phyloP scores from a whole-genome alignment of 345 rosid genomes.

The Eucalyptus albens region DNA sequence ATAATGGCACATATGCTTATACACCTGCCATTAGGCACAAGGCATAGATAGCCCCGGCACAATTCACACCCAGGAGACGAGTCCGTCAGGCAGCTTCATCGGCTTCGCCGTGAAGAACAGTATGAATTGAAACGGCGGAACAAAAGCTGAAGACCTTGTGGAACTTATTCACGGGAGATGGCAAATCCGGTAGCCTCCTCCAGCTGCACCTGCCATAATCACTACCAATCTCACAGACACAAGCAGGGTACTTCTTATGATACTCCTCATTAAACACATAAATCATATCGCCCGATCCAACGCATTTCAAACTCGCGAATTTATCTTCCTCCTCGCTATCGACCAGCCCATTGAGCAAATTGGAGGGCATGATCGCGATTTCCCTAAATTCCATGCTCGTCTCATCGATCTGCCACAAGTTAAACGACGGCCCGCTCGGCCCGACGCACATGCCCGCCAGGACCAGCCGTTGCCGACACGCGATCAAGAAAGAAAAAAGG shows the following conservation, averaged over 20 bases:
- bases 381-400: conserved; percentile 54
- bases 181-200: conserved; percentile 67
- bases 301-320: conserved; percentile 73
- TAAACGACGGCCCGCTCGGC: conserved; percentile 44
- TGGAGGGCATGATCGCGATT: conserved; percentile 61
- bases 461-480: conserved; percentile 45
- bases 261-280: conserved; percentile 77
- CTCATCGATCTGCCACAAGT: conserved; percentile 51
- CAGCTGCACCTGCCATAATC: conserved; percentile 28
- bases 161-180: conserved; percentile 72
- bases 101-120: conserved; percentile 17
- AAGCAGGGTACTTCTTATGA: conserved; percentile 82
- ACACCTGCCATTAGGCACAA: not conserved
- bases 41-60: not conserved
- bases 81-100: not conserved
- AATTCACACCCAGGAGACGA: not conserved
- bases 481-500: conserved; percentile 43
- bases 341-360: conserved; percentile 43
- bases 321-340: conserved; percentile 60
- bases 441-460: conserved; percentile 57
- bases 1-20: not conserved
- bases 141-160: conserved; percentile 78
- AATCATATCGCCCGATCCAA: conserved; percentile 59
- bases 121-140: conserved; percentile 38
- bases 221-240: conserved; percentile 49